Conservation (phyloP, 176 grass and related monocot genomes). For the Triticum timopheevii region DNA sequence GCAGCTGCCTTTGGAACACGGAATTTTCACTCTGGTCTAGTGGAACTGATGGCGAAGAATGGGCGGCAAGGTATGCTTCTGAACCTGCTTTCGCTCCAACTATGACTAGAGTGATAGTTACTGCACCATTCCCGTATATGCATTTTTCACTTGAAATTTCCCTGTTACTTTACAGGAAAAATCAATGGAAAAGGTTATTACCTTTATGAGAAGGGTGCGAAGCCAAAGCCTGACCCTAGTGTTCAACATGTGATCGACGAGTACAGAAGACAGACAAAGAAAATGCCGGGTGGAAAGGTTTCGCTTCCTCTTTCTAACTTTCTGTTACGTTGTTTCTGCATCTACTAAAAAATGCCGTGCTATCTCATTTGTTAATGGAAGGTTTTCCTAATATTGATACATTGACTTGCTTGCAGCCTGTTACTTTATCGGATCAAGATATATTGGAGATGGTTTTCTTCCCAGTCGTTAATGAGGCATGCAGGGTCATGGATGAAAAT, state of each 20-base stretch:
- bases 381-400: not conserved
- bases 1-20: conserved; percentile 56
- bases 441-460: conserved; percentile 97
- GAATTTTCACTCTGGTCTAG: conserved; percentile 40
- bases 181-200: conserved; percentile 87
- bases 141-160: not conserved
- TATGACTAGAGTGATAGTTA: not conserved
- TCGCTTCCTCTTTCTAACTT: not conserved
- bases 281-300: conserved; percentile 75
- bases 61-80: conserved; percentile 69
- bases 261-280: conserved; percentile 54
- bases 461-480: conserved; percentile 85
- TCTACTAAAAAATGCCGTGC: conserved; percentile 4
- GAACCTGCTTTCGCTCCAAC: conserved; percentile 24
- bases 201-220: conserved; percentile 80
- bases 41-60: conserved; percentile 63
- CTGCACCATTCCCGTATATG: not conserved
- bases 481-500: conserved; percentile 81
- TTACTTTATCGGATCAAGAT: conserved; percentile 63
- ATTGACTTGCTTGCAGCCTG: conserved; percentile 54
- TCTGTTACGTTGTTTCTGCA: not conserved
- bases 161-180: conserved; percentile 53
- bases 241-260: conserved; percentile 77
- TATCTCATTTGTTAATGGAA: not conserved
- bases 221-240: conserved; percentile 84